Conservation (phyloP, 257 asterid genomes). For the Gentiana dahurica region DNA sequence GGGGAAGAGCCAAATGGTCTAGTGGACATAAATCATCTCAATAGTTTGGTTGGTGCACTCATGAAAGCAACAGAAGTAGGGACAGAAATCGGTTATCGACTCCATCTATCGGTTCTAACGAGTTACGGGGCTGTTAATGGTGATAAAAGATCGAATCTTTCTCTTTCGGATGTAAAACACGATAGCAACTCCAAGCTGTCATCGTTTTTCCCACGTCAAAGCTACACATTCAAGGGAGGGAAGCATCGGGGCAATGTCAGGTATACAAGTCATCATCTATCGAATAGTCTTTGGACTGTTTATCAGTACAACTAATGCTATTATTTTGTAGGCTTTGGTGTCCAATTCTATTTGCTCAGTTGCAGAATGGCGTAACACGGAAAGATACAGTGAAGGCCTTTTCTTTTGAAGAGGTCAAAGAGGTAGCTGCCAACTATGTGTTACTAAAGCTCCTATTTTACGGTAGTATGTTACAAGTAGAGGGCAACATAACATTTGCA, state of each 20-base stretch:
- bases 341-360: constrained; percentile 81
- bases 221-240: constrained; percentile 65
- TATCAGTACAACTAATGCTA: constrained; percentile 9
- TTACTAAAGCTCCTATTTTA: background rate
- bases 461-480: background rate
- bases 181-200: constrained; percentile 32
- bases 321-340: constrained; percentile 38
- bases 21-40: constrained; percentile 31
- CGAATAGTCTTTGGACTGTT: background rate
- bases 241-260: constrained; percentile 52
- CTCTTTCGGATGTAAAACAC: constrained; percentile 17
- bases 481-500: no score
- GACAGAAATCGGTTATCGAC: constrained; percentile 41
- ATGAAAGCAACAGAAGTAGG: constrained; percentile 30
- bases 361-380: constrained; percentile 86
- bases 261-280: constrained; percentile 23
- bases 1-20: constrained; percentile 25
- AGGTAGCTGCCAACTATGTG: constrained; percentile 25
- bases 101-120: constrained; percentile 63
- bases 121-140: constrained; percentile 56
- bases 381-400: constrained; percentile 56
- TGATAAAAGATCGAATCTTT: constrained; percentile 26
- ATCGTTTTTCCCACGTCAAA: constrained; percentile 53
- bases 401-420: constrained; percentile 48
- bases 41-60: constrained; percentile 50